Percentiles rank a stretch among this genome's conserved stretches.
phyloP scores from a whole-genome alignment of 331 rosid species.

The Arachis monticola region DNA sequence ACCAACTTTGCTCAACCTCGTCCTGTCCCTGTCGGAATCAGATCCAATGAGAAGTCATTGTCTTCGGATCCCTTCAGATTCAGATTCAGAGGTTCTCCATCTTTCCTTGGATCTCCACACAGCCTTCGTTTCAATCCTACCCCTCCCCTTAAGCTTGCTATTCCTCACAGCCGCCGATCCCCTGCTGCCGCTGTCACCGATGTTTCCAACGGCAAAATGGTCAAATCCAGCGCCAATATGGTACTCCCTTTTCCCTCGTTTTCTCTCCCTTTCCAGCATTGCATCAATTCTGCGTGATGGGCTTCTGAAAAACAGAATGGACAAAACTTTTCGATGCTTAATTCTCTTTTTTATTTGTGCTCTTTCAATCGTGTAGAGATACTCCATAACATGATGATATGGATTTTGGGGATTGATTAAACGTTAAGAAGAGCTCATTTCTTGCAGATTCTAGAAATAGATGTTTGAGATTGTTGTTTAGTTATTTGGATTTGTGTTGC shows the following conservation, averaged over 20 bases:
- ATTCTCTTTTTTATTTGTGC: background rate
- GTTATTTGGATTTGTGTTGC: conserved; percentile 32
- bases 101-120: conserved; percentile 67
- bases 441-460: conserved; percentile 17
- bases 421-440: background rate
- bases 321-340: background rate
- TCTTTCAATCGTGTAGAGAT: background rate
- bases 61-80: conserved; percentile 6
- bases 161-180: conserved; percentile 46
- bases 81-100: conserved; percentile 29
- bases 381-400: background rate
- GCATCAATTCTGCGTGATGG: conserved; percentile 22
- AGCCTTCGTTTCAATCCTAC: conserved; percentile 53
- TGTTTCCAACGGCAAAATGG: conserved; percentile 60
- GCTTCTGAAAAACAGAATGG: conserved; percentile 2
- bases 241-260: conserved; percentile 41
- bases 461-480: conserved; percentile 26
- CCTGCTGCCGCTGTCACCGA: conserved; percentile 67
- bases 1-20: conserved; percentile 57
- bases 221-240: conserved; percentile 62
- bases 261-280: background rate
- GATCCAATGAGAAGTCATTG: conserved; percentile 61
- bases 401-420: background rate
- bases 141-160: conserved; percentile 39
- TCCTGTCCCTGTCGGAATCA: conserved; percentile 40